These are phyloP conservation scores for Meyerozyma guilliermondii DNA, from an alignment of 1,139 yeast genomes.

Conservation along the genomic window DNA sequence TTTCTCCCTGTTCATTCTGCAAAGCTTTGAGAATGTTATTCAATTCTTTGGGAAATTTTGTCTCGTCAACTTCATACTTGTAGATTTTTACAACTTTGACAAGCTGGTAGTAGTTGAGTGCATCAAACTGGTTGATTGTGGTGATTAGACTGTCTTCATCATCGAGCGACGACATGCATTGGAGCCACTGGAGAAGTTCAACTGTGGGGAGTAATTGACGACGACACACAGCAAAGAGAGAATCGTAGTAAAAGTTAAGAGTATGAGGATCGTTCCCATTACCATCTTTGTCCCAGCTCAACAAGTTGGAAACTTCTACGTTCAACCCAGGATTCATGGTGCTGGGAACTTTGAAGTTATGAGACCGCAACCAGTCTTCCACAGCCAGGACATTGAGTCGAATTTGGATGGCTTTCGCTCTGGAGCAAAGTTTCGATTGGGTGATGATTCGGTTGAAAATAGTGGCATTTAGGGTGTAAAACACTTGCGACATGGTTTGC, in stretches of 20 bases:
- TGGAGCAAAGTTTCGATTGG: constrained; percentile 62
- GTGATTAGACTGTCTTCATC: constrained; percentile 53
- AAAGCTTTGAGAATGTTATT: constrained; percentile 29
- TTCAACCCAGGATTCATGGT: constrained; percentile 29
- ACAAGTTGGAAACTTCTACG: constrained; percentile 18
- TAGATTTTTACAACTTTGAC: constrained; percentile 70
- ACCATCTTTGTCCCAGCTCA: constrained; percentile 9
- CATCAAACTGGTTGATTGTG: constrained; percentile 53
- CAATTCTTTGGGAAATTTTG: constrained; percentile 47
- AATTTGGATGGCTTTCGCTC: constrained; percentile 86
- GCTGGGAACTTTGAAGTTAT: constrained; percentile 55
- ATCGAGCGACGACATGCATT: constrained; percentile 64
- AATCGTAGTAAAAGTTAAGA: constrained; percentile 46
- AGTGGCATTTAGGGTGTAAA: constrained; percentile 71
- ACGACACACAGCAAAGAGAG: constrained; percentile 57
- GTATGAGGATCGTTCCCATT: constrained; percentile 23
- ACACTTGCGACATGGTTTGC: constrained; percentile 73
- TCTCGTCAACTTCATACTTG: constrained; percentile 80
- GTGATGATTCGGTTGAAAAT: constrained; percentile 70
- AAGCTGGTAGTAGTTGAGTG: constrained; percentile 66
- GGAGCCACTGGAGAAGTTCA: constrained; percentile 86
- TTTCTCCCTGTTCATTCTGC: constrained; percentile 35
- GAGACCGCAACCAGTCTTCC: constrained; percentile 90
- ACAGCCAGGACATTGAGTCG: constrained; percentile 78
- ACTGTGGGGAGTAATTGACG: constrained; percentile 67